A percentile compares a stretch with the other conserved stretches of the same genome.
These are phyloP conservation scores for Hymenotorrendiella dingleyae DNA, from an alignment of 2,329 filamentous ascomycete genomes.

Conservation along the genomic window DNA sequence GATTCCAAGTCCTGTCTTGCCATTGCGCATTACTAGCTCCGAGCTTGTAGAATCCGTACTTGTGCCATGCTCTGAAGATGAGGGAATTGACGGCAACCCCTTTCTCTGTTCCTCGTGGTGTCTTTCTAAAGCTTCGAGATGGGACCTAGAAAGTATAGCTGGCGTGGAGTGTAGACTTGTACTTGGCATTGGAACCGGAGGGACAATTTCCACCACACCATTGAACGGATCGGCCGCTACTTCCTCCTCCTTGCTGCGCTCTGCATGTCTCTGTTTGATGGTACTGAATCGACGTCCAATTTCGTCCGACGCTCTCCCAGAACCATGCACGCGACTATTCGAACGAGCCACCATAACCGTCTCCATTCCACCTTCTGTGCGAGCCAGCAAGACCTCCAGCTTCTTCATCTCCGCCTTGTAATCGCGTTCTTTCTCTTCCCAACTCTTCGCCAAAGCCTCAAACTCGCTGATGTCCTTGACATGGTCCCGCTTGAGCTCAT, in stretches of 20 bases:
- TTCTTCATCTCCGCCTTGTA: slow-evolving; percentile 29
- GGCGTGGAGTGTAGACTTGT: background rate
- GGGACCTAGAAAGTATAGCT: background rate
- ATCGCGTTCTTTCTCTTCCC: slow-evolving; percentile 25
- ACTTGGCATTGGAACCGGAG: background rate
- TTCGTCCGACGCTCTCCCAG: slow-evolving; percentile 17
- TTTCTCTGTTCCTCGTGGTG: slow-evolving; percentile 1
- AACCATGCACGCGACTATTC: slow-evolving; percentile 26
- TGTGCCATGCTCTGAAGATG: slow-evolving; percentile 16
- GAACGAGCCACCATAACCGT: slow-evolving; percentile 25
- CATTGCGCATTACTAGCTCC: background rate
- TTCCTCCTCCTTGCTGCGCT: slow-evolving; percentile 7
- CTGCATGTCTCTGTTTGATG: slow-evolving; percentile 19
- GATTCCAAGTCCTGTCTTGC: slow-evolving; percentile 4
- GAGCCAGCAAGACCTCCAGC: slow-evolving; percentile 27
- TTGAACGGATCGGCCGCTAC: no score
- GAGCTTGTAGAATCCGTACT: slow-evolving; percentile 2
- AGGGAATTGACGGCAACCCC: slow-evolving; percentile 13
- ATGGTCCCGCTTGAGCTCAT: slow-evolving; percentile 22
- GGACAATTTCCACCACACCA: no score
- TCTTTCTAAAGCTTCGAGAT: background rate
- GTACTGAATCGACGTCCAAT: slow-evolving; percentile 17
- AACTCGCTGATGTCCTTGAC: slow-evolving; percentile 25
- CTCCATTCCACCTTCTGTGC: slow-evolving; percentile 27
- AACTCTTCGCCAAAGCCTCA: slow-evolving; percentile 21